Percentiles rank a stretch among this genome's conserved stretches.
phyloP scores from a whole-genome alignment of 768 basidiomycete genomes.

The Cystobasidium tubakii region DNA sequence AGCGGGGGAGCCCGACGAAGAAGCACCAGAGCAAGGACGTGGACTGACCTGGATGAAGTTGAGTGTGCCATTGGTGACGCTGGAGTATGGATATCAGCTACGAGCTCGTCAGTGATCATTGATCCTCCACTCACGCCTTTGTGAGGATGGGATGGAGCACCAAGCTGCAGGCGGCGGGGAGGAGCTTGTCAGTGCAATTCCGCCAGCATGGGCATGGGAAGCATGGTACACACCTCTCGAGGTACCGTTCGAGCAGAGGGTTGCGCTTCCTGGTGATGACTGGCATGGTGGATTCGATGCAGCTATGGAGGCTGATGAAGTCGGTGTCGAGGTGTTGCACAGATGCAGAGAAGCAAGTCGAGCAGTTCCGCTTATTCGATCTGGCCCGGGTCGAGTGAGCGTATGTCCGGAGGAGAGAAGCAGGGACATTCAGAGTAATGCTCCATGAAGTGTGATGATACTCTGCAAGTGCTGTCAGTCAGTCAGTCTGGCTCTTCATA shows the following conservation, averaged over 20 bases:
- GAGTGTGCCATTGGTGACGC: slow-evolving; percentile 30
- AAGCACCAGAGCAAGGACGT: not conserved
- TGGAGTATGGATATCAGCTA: not conserved
- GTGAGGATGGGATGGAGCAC: slow-evolving; percentile 29
- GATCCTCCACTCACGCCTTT: slow-evolving; percentile 21
- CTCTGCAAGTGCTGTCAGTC: too few relatives aligned
- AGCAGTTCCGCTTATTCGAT: too few relatives aligned
- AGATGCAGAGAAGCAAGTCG: not conserved
- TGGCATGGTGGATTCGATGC: not conserved
- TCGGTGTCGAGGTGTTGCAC: not conserved
- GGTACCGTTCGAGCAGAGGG: slow-evolving; percentile 19
- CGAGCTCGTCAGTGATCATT: not conserved
- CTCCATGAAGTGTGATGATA: too few relatives aligned
- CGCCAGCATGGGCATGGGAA: not conserved
- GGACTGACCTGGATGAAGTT: slow-evolving; percentile 32
- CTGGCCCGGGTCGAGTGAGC: too few relatives aligned
- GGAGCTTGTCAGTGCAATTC: slow-evolving; percentile 7
- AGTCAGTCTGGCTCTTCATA: too few relatives aligned
- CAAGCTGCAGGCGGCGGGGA: not conserved
- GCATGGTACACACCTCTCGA: slow-evolving; percentile 14
- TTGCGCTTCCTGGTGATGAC: slow-evolving; percentile 16
- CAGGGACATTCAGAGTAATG: too few relatives aligned
- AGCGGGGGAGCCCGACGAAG: not conserved
- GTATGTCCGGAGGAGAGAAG: too few relatives aligned
- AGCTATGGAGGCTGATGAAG: not conserved